A percentile compares a stretch with the other conserved stretches of the same genome.
Evolutionary conservation across 1,284 basidiomycete genomes (phyloP).

Genomic region (Malassezia caprae): DNA sequence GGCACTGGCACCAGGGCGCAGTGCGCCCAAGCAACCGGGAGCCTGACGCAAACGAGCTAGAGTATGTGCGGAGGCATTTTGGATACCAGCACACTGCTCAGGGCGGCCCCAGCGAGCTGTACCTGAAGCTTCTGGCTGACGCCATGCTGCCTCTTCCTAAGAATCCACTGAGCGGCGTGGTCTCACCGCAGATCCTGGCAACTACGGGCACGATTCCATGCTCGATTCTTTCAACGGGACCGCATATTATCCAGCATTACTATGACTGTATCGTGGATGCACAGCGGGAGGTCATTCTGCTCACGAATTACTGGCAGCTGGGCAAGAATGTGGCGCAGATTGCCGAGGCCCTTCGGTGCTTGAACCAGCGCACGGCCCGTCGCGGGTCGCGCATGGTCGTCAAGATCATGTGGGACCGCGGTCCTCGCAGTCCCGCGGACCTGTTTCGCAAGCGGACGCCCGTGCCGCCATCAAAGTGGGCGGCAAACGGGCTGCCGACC

Average conservation of each 20-base stretch:
- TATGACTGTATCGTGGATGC: constrained; percentile 46
- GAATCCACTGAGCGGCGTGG: constrained; percentile 39
- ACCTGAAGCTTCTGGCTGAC: constrained; percentile 40
- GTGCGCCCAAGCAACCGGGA: constrained; percentile 29
- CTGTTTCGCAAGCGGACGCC: constrained; percentile 41
- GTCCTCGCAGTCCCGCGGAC: constrained; percentile 39
- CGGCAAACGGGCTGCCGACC: constrained; percentile 37
- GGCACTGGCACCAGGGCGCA: constrained; percentile 44
- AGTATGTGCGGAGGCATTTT: constrained; percentile 27
- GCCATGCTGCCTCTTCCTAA: constrained; percentile 31
- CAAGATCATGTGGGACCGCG: constrained; percentile 48
- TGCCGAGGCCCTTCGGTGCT: constrained; percentile 36
- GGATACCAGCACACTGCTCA: constrained; percentile 29
- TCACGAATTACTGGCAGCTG: constrained; percentile 47
- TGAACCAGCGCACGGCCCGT: constrained; percentile 22
- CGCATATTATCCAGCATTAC: constrained; percentile 47
- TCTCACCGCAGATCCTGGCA: constrained; percentile 42
- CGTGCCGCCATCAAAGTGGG: constrained; percentile 36
- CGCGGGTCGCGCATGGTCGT: constrained; percentile 25
- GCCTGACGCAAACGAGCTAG: constrained; percentile 37
- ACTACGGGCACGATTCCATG: constrained; percentile 43
- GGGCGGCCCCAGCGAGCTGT: constrained; percentile 37
- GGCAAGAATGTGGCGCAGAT: constrained; percentile 43
- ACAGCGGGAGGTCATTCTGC: constrained; percentile 39
- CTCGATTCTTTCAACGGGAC: constrained; percentile 45